phyloP scores from a whole-genome alignment of 1,284 basidiomycete genomes.

The Heterobasidion parviporum region DNA sequence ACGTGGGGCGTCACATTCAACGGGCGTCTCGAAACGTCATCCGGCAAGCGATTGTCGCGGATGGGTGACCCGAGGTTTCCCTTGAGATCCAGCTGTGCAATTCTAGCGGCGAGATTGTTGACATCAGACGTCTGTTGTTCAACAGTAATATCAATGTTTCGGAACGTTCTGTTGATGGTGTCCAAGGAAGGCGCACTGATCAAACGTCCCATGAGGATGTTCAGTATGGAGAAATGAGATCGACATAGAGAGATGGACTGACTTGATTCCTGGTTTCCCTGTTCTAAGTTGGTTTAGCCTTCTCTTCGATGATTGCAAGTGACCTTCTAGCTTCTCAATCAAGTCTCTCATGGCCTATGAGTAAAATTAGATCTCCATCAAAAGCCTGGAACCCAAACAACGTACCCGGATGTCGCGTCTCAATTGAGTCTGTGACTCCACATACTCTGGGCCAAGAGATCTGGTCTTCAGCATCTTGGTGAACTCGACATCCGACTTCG shows the following conservation, averaged over 20 bases:
- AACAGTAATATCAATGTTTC: conserved; percentile 72
- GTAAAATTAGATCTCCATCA: conserved; percentile 5
- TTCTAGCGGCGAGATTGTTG: conserved; percentile 42
- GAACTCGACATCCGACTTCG: conserved; percentile 70
- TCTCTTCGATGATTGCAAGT: conserved; percentile 64
- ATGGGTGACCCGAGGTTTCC: conserved; percentile 12
- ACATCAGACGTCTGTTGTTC: conserved; percentile 57
- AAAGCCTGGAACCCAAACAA: conserved; percentile 1
- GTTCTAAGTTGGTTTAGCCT: conserved; percentile 54
- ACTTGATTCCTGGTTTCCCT: conserved; percentile 60
- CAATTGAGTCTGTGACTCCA: conserved; percentile 75
- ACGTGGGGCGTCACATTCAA: conserved; percentile 51
- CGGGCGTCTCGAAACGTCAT: conserved; percentile 27
- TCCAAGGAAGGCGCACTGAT: conserved; percentile 74
- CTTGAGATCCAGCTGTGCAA: conserved; percentile 44
- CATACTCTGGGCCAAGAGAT: conserved; percentile 81
- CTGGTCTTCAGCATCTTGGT: conserved; percentile 73
- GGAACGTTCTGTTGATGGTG: conserved; percentile 74
- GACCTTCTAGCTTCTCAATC: conserved; percentile 71
- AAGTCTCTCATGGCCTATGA: conserved; percentile 57
- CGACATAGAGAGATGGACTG: conserved; percentile 14
- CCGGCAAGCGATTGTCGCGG: conserved; percentile 32
- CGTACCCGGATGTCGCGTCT: conserved; percentile 62
- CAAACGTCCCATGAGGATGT: neutral
- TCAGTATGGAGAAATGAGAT: neutral